Evolutionary conservation across 257 asterid species (phyloP), one percentile per base, ranked within the genome.

Genomic region (Gynochthodes officinalis): DNA sequence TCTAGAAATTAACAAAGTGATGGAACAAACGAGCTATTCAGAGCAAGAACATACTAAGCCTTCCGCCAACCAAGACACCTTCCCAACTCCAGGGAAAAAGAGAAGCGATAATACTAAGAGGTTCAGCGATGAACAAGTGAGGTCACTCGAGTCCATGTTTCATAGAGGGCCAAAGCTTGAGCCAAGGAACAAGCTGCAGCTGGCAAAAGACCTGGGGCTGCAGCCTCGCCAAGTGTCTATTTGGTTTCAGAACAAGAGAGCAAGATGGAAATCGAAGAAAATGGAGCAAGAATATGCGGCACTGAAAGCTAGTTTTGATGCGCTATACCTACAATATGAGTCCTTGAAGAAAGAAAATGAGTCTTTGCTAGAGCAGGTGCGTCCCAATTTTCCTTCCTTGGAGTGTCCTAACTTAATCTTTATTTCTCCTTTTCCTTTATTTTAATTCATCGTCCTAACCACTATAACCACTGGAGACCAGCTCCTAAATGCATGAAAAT

Each of bases 151-250:
- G 76, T 80, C 85, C 46, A 88, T 86, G 63, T 93, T 90, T 52
- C 82, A 78, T 76, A 21, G 81, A 0, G 90, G 85, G 52, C 52
- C 96, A 1, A 84, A 91, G 60, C 96, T 93, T 4, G 98, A 90
- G 84, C 80, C 87, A 32, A 85, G 84, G 76, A 84, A 82, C 66
- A 93, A 89, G 68, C 86, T 86, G 71, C 82, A 90, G 79, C 79
- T 90, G 35, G 98, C 97, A 4, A 79, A 72, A 68, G 77, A 79
- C 14, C 91, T 93, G 0, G 98, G 97, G 1, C 83, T 93, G 70
- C 96, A 90, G 69, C 97, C 96, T 1, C 85, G 96, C 18, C 98
- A 93, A 81, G 88, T 93, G 0, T 96, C 96, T 0, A 92, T 92
- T 55, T 92, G 98, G 98, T 92, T 92, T 79, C 98, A 93, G 80